Conservation (phyloP, 2,329 filamentous ascomycete species). For the Drechslerella dactyloides region DNA sequence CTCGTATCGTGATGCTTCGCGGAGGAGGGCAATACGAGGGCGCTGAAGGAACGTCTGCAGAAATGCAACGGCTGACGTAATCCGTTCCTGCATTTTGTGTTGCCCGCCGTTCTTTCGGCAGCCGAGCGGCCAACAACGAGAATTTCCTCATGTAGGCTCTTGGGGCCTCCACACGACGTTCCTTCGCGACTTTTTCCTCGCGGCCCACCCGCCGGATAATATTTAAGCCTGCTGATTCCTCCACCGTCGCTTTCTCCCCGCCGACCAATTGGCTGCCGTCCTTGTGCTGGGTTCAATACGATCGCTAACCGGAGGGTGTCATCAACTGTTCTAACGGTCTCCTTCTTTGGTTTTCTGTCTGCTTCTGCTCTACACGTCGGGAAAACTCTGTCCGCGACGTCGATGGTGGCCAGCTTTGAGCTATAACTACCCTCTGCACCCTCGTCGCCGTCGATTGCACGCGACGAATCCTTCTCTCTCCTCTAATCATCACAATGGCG, state of each 20-base stretch:
- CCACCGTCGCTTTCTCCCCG: too few species aligned
- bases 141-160: too few species aligned
- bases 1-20: too few species aligned
- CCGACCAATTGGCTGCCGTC: too few species aligned
- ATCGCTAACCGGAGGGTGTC: too few species aligned
- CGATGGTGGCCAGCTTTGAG: constrained; percentile 1
- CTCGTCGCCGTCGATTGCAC: constrained; percentile 6
- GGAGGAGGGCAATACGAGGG: too few species aligned
- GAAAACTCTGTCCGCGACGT: background rate
- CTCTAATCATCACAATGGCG: constrained; percentile 24
- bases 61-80: too few species aligned
- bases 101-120: constrained; percentile 32
- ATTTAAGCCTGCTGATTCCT: too few species aligned
- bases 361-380: background rate
- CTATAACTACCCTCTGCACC: background rate
- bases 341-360: too few species aligned
- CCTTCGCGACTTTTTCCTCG: background rate
- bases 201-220: background rate
- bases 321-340: too few species aligned
- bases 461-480: background rate
- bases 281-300: too few species aligned
- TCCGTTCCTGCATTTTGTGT: constrained; percentile 1
- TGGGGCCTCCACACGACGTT: background rate
- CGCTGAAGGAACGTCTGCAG: too few species aligned
- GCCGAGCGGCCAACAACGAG: constrained; percentile 27